Evolutionary conservation across 306 rosid species (phyloP).

Genomic region (Urtica urens): DNA sequence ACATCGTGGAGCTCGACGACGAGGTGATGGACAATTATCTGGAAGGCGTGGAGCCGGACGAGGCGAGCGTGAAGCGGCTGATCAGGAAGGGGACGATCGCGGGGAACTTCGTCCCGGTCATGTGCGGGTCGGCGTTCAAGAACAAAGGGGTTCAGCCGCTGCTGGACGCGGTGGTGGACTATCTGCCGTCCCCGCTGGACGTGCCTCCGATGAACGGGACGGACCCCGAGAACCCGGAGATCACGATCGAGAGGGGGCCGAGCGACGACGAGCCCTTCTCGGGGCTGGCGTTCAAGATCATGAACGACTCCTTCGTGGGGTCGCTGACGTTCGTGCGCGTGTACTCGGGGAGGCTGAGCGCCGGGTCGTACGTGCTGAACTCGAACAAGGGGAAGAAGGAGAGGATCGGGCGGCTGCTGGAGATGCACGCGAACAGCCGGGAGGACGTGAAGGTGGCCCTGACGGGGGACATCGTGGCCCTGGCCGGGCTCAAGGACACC

Average conservation of each 20-base stretch:
- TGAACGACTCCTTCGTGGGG: slow-evolving; percentile 94
- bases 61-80: slow-evolving; percentile 51
- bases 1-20: slow-evolving; percentile 74
- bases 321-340: slow-evolving; percentile 90
- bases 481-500: slow-evolving; percentile 92
- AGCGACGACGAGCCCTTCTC: slow-evolving; percentile 80
- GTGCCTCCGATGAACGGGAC: slow-evolving; percentile 87
- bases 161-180: slow-evolving; percentile 92
- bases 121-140: slow-evolving; percentile 97
- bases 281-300: slow-evolving; percentile 96
- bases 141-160: slow-evolving; percentile 96
- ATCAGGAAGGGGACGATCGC: slow-evolving; percentile 70
- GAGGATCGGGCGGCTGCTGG: slow-evolving; percentile 90
- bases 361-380: slow-evolving; percentile 80
- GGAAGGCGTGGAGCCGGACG: slow-evolving; percentile 91
- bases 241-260: slow-evolving; percentile 46
- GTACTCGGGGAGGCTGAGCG: slow-evolving; percentile 68
- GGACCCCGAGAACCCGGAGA: slow-evolving; percentile 87
- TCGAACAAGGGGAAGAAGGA: slow-evolving; percentile 90
- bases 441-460: slow-evolving; percentile 90
- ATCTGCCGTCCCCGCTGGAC: slow-evolving; percentile 85
- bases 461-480: slow-evolving; percentile 83
- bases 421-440: slow-evolving; percentile 96
- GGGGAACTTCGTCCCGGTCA: slow-evolving; percentile 65
- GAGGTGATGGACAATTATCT: slow-evolving; percentile 73